Percentiles rank a stretch among this genome's conserved stretches.
phyloP scores from a whole-genome alignment of 306 rosid species.

The Geum urbanum region DNA sequence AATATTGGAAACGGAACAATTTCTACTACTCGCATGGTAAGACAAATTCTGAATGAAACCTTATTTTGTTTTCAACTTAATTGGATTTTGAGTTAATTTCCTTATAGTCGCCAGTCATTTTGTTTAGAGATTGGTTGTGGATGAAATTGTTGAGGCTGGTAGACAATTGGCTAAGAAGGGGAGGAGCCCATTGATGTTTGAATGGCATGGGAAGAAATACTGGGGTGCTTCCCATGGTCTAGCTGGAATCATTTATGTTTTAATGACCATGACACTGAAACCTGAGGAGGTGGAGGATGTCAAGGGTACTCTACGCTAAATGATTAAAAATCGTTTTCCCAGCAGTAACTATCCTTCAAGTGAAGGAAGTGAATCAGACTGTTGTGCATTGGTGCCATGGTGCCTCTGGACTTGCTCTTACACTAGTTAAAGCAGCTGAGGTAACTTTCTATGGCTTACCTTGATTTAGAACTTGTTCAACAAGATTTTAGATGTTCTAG shows the following conservation, averaged over 20 bases:
- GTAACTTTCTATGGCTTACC: slow-evolving; percentile 26
- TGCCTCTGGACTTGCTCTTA: slow-evolving; percentile 79
- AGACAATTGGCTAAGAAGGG: slow-evolving; percentile 53
- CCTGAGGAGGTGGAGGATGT: slow-evolving; percentile 77
- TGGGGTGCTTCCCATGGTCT: slow-evolving; percentile 98
- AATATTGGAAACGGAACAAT: slow-evolving; percentile 55
- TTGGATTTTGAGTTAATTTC: not conserved
- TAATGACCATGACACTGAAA: slow-evolving; percentile 71
- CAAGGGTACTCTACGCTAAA: slow-evolving; percentile 60
- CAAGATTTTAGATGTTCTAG: slow-evolving; percentile 4
- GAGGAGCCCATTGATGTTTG: slow-evolving; percentile 68
- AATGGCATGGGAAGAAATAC: slow-evolving; percentile 93
- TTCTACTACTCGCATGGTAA: slow-evolving; percentile 45
- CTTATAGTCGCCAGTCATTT: slow-evolving; percentile 20
- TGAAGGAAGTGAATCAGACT: slow-evolving; percentile 71
- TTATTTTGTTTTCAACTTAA: slow-evolving; percentile 4
- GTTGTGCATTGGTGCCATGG: slow-evolving; percentile 95
- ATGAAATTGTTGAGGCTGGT: slow-evolving; percentile 59
- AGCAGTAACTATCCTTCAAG: slow-evolving; percentile 85
- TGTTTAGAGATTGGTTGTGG: slow-evolving; percentile 58
- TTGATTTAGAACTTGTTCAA: not conserved
- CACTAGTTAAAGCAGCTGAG: slow-evolving; percentile 75
- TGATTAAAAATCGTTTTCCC: slow-evolving; percentile 58
- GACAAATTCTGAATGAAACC: slow-evolving; percentile 10
- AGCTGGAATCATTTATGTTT: slow-evolving; percentile 74